phyloP scores from a whole-genome alignment of 164 flowering plant species.

The Vitis labrusca region DNA sequence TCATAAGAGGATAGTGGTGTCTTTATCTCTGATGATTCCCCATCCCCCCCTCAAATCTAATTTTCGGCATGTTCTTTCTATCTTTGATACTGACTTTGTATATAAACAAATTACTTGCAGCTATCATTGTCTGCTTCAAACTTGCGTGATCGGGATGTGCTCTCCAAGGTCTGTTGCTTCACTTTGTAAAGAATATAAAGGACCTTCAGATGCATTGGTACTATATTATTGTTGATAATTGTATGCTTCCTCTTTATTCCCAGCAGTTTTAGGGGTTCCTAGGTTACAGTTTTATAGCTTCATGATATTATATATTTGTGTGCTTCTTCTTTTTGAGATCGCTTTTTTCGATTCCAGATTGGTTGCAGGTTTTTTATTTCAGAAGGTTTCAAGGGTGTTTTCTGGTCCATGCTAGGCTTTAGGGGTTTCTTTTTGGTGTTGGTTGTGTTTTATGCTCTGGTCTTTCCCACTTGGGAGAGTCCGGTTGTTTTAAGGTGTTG shows the following conservation, averaged over 20 bases:
- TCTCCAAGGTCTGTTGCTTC: conserved; percentile 67
- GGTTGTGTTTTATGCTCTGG: no score
- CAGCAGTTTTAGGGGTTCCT: not conserved
- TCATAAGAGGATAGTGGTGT: not conserved
- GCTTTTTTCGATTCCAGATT: no score
- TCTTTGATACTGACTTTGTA: conserved; percentile 10
- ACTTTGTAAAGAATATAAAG: not conserved
- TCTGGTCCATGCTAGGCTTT: no score
- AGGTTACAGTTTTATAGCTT: not conserved
- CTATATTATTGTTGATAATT: not conserved
- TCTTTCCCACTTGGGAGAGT: no score
- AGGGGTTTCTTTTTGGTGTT: no score
- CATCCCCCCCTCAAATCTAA: not conserved
- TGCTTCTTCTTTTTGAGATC: no score
- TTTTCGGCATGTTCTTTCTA: not conserved
- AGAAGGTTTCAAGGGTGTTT: no score
- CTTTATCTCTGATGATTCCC: not conserved
- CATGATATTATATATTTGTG: no score
- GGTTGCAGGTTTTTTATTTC: no score
- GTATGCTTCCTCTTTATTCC: not conserved
- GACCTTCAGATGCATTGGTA: not conserved
- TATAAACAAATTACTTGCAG: conserved; percentile 37
- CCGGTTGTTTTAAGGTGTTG: no score
- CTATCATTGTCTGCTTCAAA: conserved; percentile 72
- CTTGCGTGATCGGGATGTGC: conserved; percentile 69